phyloP scores from a whole-genome alignment of 805 yeast species.

The Torulaspora delbrueckii region DNA sequence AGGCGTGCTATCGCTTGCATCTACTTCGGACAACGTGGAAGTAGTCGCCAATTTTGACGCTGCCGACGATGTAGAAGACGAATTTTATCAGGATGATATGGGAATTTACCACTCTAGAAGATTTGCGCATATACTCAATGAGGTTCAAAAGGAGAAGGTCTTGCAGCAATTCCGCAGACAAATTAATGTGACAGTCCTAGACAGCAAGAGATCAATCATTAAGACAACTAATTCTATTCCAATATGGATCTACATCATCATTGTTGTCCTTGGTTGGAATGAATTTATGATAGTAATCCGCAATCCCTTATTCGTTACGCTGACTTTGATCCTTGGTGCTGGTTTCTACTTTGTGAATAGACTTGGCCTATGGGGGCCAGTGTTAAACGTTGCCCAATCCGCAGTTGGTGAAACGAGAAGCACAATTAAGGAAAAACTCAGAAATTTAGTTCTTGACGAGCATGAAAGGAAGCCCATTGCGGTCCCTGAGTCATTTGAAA shows the following conservation, averaged over 20 bases:
- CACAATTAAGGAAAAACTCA: slow-evolving; percentile 54
- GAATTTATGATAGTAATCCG: slow-evolving; percentile 84
- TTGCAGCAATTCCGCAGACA: slow-evolving; percentile 61
- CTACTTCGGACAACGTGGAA: slow-evolving; percentile 47
- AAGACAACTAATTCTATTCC: slow-evolving; percentile 79
- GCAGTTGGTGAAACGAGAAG: slow-evolving; percentile 52
- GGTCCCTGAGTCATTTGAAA: slow-evolving; percentile 29
- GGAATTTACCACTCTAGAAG: slow-evolving; percentile 40
- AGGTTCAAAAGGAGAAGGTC: slow-evolving; percentile 53
- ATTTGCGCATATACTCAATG: slow-evolving; percentile 55
- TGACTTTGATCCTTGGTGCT: slow-evolving; percentile 53
- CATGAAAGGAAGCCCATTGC: slow-evolving; percentile 22
- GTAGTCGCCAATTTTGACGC: slow-evolving; percentile 55
- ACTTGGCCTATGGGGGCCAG: slow-evolving; percentile 73
- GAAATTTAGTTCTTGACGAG: slow-evolving; percentile 55
- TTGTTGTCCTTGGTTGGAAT: slow-evolving; percentile 87
- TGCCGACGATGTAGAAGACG: slow-evolving; percentile 33
- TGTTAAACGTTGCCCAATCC: slow-evolving; percentile 52
- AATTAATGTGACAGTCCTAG: slow-evolving; percentile 74
- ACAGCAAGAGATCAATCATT: slow-evolving; percentile 82
- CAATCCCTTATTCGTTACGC: slow-evolving; percentile 74
- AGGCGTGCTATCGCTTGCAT: slow-evolving; percentile 57
- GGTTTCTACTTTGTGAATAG: slow-evolving; percentile 63
- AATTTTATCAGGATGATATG: slow-evolving; percentile 38
- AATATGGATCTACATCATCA: slow-evolving; percentile 65